Base-by-base conservation (phyloP, 305 asterid species). In the Fraxinus baroniana region DNA sequence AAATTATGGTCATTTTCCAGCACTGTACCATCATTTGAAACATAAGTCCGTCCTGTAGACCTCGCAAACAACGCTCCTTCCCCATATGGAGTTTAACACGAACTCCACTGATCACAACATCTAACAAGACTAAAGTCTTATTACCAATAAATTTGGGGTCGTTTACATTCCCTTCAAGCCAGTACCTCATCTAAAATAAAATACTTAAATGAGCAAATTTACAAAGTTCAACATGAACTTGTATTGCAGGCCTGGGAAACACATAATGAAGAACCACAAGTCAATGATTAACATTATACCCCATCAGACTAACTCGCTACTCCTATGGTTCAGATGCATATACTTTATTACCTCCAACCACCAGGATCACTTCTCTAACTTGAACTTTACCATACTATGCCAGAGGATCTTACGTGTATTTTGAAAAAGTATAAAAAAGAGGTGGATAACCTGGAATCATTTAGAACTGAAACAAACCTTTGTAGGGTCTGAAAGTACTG, bases 401-500 rank as follows among this genome's bases (percentile, higher is more conserved):
- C 22, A 10, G 36, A 32, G 41, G 68, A 49, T 36, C 39, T 76
- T 76, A 33, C 24, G 60, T 18, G 66, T 37, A 24, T 7, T 81
- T 30, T 30, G 37, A 77, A 68, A 41, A 80, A 36, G 33, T 71
- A 75, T 78, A 81, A 84, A 66, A 66, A 78, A 36, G 39, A 13
- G 57, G 66, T 37, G 70, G 81, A 73, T 55, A 78, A 4, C 0
- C 49, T 64, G 46, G 22, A 46, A 66, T 76, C 62, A 78, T 76
- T 37, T 77, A 46, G 57, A 77, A 85, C 44, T 20, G 52, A 85
- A 52, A 44, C 71, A 49, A 77, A 95, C 99, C 99, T 94, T 93
- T 76, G 90, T 55, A 77, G 95, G 93, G 86, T 96, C 98, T 26
- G 99, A 96, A 83, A 96, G 98, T 83, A 96, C 92, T 22, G 98